Percentiles rank a stretch among this genome's conserved stretches.
Conservation (phyloP, 176 grass and related monocot genomes). For the Oryza punctata region DNA sequence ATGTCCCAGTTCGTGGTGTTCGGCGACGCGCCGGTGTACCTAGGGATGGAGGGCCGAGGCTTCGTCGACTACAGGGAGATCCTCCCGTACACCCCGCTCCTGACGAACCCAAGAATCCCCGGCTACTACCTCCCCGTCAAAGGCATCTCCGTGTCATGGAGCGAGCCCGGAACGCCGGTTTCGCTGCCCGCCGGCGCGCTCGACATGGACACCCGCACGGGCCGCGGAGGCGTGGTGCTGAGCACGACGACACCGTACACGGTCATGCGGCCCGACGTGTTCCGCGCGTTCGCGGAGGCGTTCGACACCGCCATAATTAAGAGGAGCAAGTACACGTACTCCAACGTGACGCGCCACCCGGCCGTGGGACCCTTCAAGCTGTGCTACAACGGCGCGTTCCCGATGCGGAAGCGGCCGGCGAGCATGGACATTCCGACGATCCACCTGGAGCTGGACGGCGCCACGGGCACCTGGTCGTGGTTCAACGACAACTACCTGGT, state of each 20-base stretch:
- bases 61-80: neutral
- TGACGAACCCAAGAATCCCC: conserved; percentile 35
- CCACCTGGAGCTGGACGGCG: no score
- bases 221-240: conserved; percentile 56
- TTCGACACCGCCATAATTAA: conserved; percentile 30
- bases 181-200: conserved; percentile 10
- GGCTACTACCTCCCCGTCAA: conserved; percentile 53
- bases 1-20: conserved; percentile 47
- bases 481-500: no score
- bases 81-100: conserved; percentile 47
- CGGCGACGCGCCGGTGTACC: conserved; percentile 43
- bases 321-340: neutral
- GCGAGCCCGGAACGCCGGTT: neutral
- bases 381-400: no score
- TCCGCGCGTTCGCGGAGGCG: conserved; percentile 33
- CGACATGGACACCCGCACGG: conserved; percentile 1
- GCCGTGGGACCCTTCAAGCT: no score
- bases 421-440: no score
- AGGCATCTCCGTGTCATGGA: conserved; percentile 8
- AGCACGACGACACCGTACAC: conserved; percentile 51
- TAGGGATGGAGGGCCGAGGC: neutral
- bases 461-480: no score
- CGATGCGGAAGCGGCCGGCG: no score
- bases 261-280: conserved; percentile 47
- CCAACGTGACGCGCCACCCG: neutral